A percentile compares a stretch with the other conserved stretches of the same genome.
phyloP scores from a whole-genome alignment of 805 yeast species.

The Saccharomycopsis sp. region DNA sequence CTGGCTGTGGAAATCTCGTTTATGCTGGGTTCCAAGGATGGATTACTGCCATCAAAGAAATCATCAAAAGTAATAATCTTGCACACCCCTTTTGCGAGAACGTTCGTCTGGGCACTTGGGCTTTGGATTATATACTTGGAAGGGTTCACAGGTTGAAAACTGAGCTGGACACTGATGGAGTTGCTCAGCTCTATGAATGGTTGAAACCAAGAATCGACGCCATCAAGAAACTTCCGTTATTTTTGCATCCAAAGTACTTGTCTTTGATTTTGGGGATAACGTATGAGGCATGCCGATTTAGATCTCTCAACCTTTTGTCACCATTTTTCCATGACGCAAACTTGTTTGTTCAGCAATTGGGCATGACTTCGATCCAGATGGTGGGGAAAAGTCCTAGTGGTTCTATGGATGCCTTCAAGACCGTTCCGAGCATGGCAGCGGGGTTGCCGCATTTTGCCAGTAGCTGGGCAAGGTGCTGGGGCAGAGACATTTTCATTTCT shows the following conservation, averaged over 20 bases:
- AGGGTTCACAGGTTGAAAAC: conserved; percentile 54
- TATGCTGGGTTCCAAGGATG: conserved; percentile 95
- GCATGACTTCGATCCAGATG: conserved; percentile 82
- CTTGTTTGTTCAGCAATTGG: conserved; percentile 67
- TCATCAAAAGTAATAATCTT: conserved; percentile 62
- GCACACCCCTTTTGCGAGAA: conserved; percentile 81
- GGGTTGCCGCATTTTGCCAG: conserved; percentile 91
- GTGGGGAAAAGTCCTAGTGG: conserved; percentile 65
- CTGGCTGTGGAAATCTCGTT: conserved; percentile 60
- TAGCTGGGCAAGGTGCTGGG: conserved; percentile 97
- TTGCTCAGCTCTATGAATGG: conserved; percentile 60
- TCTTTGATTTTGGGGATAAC: conserved; percentile 74
- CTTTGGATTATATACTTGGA: conserved; percentile 62
- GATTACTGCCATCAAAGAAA: conserved; percentile 55
- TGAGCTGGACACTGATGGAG: conserved; percentile 37
- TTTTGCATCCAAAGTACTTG: conserved; percentile 79
- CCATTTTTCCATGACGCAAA: conserved; percentile 50
- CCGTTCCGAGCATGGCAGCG: conserved; percentile 79
- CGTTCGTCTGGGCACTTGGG: conserved; percentile 81
- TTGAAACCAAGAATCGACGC: conserved; percentile 52
- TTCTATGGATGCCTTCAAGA: conserved; percentile 56
- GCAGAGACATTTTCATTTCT: conserved; percentile 89
- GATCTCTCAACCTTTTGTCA: conserved; percentile 52
- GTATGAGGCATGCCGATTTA: conserved; percentile 69
- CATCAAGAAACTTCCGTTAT: conserved; percentile 62